Percentiles rank a stretch among this genome's conserved stretches.
Evolutionary conservation across 495 filamentous ascomycete species (phyloP).

Genomic region (Sabuloglossum arenarium): DNA sequence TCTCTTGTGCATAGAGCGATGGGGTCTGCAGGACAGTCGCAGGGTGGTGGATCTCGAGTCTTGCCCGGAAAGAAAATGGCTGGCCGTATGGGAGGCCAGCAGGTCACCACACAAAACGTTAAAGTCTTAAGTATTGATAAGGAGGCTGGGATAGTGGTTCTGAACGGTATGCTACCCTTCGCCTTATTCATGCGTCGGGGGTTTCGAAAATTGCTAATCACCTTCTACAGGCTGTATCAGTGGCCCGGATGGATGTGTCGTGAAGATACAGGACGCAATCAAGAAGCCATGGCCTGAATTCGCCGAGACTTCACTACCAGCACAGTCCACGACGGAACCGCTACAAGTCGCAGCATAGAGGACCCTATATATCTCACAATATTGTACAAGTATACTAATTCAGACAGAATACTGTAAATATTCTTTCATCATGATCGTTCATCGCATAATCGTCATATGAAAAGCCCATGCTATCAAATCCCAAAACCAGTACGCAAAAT

Average conservation of each 20-base stretch:
- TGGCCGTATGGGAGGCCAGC: constrained; percentile 76
- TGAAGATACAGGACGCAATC: constrained; percentile 75
- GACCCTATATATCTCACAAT: not conserved
- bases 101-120: constrained; percentile 73
- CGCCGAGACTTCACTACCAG: not conserved
- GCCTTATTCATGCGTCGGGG: not conserved
- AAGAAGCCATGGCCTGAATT: constrained; percentile 65
- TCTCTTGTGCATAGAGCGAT: constrained; percentile 78
- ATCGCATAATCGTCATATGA: not conserved
- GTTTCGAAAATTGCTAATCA: constrained; percentile 4
- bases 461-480: not conserved
- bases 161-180: constrained; percentile 39
- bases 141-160: constrained; percentile 66
- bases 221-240: constrained; percentile 42
- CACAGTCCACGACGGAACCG: not conserved
- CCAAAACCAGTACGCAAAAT: not conserved
- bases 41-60: constrained; percentile 82
- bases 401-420: not conserved
- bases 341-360: not conserved
- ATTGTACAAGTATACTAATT: not conserved
- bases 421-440: not conserved
- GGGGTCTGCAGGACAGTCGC: constrained; percentile 68
- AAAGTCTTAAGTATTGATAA: constrained; percentile 73
- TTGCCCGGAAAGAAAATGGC: constrained; percentile 95
- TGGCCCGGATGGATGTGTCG: constrained; percentile 63